Conservation (phyloP, 306 rosid genomes). For the Dryas alaskensis region DNA sequence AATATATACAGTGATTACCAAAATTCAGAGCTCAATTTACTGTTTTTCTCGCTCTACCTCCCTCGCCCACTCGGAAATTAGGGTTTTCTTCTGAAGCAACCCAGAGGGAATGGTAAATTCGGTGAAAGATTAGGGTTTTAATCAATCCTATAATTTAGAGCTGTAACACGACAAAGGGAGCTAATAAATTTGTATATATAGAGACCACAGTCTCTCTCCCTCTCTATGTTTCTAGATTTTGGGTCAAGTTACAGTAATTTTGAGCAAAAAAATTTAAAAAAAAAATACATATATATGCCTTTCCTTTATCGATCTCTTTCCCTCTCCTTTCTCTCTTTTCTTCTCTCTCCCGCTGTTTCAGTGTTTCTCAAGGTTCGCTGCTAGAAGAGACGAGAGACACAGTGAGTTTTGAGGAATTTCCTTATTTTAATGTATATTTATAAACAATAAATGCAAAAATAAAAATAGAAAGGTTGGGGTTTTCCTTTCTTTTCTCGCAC, state of each 20-base stretch:
- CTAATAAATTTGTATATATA: not conserved
- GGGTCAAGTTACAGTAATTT: slow-evolving; percentile 17
- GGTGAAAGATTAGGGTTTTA: slow-evolving; percentile 13
- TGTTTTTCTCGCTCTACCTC: slow-evolving; percentile 9
- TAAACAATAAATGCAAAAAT: no score
- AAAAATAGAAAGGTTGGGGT: not conserved
- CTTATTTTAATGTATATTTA: no score
- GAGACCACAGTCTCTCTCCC: not conserved
- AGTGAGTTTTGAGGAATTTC: not conserved
- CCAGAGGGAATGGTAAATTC: not conserved
- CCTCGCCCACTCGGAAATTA: not conserved
- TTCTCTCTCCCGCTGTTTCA: not conserved
- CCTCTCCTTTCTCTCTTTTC: not conserved
- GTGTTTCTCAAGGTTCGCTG: not conserved
- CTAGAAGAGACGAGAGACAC: not conserved
- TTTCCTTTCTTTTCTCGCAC: not conserved
- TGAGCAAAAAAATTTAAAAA: slow-evolving; percentile 5
- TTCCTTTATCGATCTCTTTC: not conserved
- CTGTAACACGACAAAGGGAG: not conserved
- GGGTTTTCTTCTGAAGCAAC: slow-evolving; percentile 1
- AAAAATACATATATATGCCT: not conserved
- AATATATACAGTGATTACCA: not conserved
- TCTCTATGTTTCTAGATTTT: slow-evolving; percentile 1
- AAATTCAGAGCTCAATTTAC: slow-evolving; percentile 7
- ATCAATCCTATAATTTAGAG: not conserved